A percentile compares a stretch with the other conserved stretches of the same genome.
These are phyloP conservation scores for Lepraria neglecta DNA, from an alignment of 495 filamentous ascomycete genomes.

Conservation along the genomic window DNA sequence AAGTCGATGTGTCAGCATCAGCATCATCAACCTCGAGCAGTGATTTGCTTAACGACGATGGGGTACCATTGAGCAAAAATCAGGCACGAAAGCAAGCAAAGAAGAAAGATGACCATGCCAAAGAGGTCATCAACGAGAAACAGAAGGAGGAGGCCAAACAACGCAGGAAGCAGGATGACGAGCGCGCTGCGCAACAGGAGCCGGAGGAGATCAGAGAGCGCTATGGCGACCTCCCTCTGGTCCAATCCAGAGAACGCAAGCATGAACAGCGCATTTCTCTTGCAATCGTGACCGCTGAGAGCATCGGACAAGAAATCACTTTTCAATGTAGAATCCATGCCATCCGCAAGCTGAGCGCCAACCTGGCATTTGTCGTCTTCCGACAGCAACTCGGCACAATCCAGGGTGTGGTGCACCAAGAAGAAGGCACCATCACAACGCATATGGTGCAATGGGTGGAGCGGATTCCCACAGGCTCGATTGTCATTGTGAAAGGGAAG, in stretches of 20 bases:
- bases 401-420: conserved; percentile 63
- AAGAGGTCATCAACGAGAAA: conserved; percentile 48
- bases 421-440: conserved; percentile 45
- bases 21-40: conserved; percentile 30
- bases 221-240: conserved; percentile 53
- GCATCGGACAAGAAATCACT: conserved; percentile 61
- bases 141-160: conserved; percentile 38
- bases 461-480: conserved; percentile 60
- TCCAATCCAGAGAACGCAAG: conserved; percentile 42
- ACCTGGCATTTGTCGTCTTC: conserved; percentile 84
- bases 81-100: conserved; percentile 46
- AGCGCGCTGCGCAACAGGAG: conserved; percentile 39
- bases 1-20: too few species aligned
- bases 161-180: conserved; percentile 38
- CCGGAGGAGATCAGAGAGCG: conserved; percentile 50
- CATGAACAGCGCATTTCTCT: conserved; percentile 44
- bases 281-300: conserved; percentile 45
- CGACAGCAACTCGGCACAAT: conserved; percentile 71
- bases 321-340: conserved; percentile 84
- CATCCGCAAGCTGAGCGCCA: conserved; percentile 74
- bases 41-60: conserved; percentile 41
- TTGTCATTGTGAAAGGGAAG: conserved; percentile 58
- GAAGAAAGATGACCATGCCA: conserved; percentile 39
- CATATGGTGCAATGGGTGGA: conserved; percentile 65
- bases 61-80: conserved; percentile 45